phyloP scores from a whole-genome alignment of 2,329 filamentous ascomycete genomes.

The Alternaria infectoria region DNA sequence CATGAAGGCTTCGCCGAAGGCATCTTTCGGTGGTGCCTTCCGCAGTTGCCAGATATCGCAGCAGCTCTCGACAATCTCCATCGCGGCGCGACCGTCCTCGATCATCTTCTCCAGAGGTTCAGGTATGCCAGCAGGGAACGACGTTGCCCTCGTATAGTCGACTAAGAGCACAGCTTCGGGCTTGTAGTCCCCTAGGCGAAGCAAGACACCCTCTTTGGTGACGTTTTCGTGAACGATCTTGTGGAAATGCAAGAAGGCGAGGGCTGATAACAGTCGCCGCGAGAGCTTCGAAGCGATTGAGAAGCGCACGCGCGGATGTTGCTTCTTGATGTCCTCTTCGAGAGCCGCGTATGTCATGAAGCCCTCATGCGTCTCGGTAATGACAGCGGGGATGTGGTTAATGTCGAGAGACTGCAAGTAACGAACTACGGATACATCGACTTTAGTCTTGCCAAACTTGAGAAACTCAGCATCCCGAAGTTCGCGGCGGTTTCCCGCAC shows the following conservation, averaged over 20 bases:
- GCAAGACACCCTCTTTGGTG: constrained; percentile 11
- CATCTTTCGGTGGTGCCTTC: constrained; percentile 10
- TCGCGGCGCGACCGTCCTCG: constrained; percentile 8
- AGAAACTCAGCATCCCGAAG: constrained; percentile 18
- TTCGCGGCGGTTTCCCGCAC: background rate
- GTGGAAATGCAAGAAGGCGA: constrained; percentile 22
- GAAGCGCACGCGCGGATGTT: constrained; percentile 21
- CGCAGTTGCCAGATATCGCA: constrained; percentile 26
- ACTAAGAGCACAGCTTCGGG: constrained; percentile 18
- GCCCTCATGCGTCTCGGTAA: constrained; percentile 20
- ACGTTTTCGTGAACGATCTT: constrained; percentile 18
- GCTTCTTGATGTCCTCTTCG: constrained; percentile 1
- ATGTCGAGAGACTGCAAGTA: constrained; percentile 13
- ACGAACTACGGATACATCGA: constrained; percentile 17
- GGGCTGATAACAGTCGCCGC: constrained; percentile 19
- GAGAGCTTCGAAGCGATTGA: constrained; percentile 18
- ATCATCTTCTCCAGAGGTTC: constrained; percentile 14
- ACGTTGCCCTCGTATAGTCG: constrained; percentile 12
- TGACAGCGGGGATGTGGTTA: constrained; percentile 15
- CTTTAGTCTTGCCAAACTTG: constrained; percentile 13
- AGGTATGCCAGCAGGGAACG: background rate
- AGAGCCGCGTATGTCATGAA: constrained; percentile 12
- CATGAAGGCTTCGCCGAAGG: constrained; percentile 6
- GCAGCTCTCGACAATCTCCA: constrained; percentile 24
- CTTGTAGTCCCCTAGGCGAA: constrained; percentile 9